phyloP scores from a whole-genome alignment of 805 yeast species.

The Cyberlindnera amylophila region DNA sequence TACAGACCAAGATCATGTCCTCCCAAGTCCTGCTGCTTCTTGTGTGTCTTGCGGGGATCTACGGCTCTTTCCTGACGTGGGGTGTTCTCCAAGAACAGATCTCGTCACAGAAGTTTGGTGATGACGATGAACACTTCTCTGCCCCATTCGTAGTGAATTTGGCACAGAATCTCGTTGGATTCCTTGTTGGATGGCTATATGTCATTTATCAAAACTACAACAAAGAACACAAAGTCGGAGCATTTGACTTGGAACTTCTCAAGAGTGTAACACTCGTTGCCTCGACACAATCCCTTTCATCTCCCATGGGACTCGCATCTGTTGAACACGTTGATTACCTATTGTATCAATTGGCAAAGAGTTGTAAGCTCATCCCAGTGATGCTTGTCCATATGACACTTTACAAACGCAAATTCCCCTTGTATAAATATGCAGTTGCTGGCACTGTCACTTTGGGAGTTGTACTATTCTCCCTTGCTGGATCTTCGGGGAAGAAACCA shows the following conservation, averaged over 20 bases:
- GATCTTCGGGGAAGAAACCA: conserved; percentile 26
- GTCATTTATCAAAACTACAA: conserved; percentile 31
- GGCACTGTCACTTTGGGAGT: conserved; percentile 80
- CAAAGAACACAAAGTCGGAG: conserved; percentile 10
- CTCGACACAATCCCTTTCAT: conserved; percentile 68
- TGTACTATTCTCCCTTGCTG: conserved; percentile 62
- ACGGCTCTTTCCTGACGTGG: conserved; percentile 87
- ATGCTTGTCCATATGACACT: conserved; percentile 73
- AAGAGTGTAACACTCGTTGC: conserved; percentile 25
- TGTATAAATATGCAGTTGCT: conserved; percentile 77
- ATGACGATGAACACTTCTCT: conserved; percentile 49
- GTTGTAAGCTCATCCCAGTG: conserved; percentile 94
- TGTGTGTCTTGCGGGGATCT: conserved; percentile 58
- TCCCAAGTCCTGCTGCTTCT: conserved; percentile 16
- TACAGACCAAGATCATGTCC: neutral
- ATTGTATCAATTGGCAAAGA: conserved; percentile 80
- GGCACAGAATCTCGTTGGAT: conserved; percentile 72
- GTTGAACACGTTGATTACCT: conserved; percentile 81
- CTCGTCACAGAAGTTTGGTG: conserved; percentile 70
- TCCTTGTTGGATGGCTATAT: conserved; percentile 61
- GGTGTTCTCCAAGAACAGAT: conserved; percentile 88
- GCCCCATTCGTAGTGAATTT: conserved; percentile 78
- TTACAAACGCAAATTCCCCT: conserved; percentile 69
- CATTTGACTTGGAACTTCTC: conserved; percentile 15
- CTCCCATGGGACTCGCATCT: conserved; percentile 80